Evolutionary conservation across 495 filamentous ascomycete species (phyloP).

Genomic region (Penicillium herquei): DNA sequence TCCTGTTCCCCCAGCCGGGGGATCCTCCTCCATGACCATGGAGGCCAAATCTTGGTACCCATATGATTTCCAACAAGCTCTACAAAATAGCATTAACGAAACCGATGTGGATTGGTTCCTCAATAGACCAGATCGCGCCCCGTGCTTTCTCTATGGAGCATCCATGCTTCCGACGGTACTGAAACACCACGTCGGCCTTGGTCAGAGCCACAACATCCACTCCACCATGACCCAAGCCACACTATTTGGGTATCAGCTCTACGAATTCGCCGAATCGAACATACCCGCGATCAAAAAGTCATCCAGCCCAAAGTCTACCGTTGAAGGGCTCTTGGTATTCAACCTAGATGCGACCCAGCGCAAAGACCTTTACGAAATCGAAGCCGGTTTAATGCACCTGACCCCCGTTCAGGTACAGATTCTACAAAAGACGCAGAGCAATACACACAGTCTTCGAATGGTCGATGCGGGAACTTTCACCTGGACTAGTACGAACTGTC

Average conservation of each 20-base stretch:
- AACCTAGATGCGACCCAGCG: conserved; percentile 23
- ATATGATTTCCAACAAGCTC: neutral
- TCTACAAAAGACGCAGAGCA: conserved; percentile 4
- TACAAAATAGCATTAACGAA: conserved; percentile 10
- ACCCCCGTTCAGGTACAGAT: conserved; percentile 24
- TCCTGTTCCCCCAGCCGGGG: neutral
- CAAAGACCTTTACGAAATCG: conserved; percentile 24
- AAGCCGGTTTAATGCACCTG: conserved; percentile 19
- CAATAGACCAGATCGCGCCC: conserved; percentile 10
- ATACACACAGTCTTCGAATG: conserved; percentile 8
- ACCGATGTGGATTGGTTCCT: conserved; percentile 13
- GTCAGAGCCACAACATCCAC: conserved; percentile 14
- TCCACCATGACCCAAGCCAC: conserved; percentile 26
- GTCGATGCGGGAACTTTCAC: conserved; percentile 26
- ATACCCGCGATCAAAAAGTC: conserved; percentile 23
- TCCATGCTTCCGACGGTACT: conserved; percentile 32
- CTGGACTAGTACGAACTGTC: conserved; percentile 8
- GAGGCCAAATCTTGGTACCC: neutral
- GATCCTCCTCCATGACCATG: neutral
- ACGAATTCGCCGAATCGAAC: conserved; percentile 10
- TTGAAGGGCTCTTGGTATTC: conserved; percentile 32
- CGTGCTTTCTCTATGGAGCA: conserved; percentile 15
- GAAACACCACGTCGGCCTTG: conserved; percentile 20
- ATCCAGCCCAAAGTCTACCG: conserved; percentile 9
- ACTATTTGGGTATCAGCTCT: conserved; percentile 18